Percentiles rank a stretch among this genome's conserved stretches.
Conservation (phyloP, 208 protist species). For the Trypanosoma grayi region DNA sequence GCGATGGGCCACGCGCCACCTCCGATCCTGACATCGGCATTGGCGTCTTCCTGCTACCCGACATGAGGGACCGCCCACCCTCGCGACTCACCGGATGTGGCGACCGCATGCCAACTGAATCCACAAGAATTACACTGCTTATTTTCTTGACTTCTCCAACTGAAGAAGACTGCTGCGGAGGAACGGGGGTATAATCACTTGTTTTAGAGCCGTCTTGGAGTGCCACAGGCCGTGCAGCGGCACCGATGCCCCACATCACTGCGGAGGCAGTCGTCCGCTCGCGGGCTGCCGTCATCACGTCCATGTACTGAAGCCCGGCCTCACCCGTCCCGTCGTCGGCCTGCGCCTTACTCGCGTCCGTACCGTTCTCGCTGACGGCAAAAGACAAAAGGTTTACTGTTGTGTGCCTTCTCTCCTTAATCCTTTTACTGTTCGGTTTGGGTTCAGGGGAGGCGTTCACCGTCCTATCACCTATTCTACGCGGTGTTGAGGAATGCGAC, state of each 20-base stretch:
- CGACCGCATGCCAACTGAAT: too few species aligned
- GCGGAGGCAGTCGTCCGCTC: constrained; percentile 26
- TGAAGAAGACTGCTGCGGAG: not conserved
- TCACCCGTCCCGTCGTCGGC: constrained; percentile 4
- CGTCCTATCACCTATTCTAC: too few species aligned
- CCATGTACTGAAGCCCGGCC: constrained; percentile 10
- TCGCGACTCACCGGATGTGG: too few species aligned
- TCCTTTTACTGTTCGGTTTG: not conserved
- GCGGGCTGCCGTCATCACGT: constrained; percentile 25
- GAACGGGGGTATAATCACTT: not conserved
- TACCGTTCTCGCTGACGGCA: not conserved
- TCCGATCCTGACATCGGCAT: too few species aligned
- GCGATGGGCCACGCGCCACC: too few species aligned
- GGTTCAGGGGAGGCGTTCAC: not conserved
- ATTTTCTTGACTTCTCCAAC: too few species aligned
- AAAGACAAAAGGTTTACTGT: constrained; percentile 2
- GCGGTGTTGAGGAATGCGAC: too few species aligned
- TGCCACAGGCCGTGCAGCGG: constrained; percentile 33
- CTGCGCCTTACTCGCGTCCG: not conserved
- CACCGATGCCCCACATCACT: constrained; percentile 72
- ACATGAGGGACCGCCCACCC: too few species aligned
- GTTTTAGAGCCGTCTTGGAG: not conserved
- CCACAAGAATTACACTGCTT: not conserved
- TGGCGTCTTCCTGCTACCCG: too few species aligned
- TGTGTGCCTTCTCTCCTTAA: not conserved